Percentiles rank a stretch among this genome's conserved stretches.
Conservation (phyloP, 1,284 basidiomycete species). For the Ustilago cynodontis region DNA sequence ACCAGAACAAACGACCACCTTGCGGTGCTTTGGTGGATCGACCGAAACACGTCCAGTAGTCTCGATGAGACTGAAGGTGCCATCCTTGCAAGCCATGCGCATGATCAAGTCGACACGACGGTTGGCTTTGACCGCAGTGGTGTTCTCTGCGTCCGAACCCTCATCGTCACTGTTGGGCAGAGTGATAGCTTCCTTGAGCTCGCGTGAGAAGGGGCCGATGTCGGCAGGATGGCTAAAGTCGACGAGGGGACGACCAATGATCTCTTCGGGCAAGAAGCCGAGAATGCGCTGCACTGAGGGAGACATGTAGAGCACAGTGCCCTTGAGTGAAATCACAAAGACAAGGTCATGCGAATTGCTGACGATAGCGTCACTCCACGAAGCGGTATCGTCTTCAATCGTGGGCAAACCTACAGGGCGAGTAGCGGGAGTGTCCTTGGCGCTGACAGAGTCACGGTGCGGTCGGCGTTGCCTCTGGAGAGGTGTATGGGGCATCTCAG, state of each 20-base stretch:
- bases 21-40: slow-evolving; percentile 54
- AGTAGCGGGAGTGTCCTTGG: not conserved
- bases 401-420: slow-evolving; percentile 2
- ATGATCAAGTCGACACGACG: slow-evolving; percentile 50
- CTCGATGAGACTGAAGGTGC: slow-evolving; percentile 46
- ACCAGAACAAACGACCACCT: slow-evolving; percentile 52
- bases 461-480: slow-evolving; percentile 19
- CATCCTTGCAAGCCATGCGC: slow-evolving; percentile 48
- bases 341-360: slow-evolving; percentile 54
- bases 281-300: slow-evolving; percentile 70
- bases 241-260: slow-evolving; percentile 81
- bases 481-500: slow-evolving; percentile 27
- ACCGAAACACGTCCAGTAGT: slow-evolving; percentile 49
- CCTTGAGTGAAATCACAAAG: slow-evolving; percentile 85
- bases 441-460: slow-evolving; percentile 8
- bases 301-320: slow-evolving; percentile 89
- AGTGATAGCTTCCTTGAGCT: slow-evolving; percentile 80
- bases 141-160: slow-evolving; percentile 23
- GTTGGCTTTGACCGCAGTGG: slow-evolving; percentile 34
- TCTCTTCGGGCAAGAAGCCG: slow-evolving; percentile 75
- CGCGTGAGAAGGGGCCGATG: slow-evolving; percentile 87
- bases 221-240: slow-evolving; percentile 88
- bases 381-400: slow-evolving; percentile 5
- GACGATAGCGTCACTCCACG: slow-evolving; percentile 41
- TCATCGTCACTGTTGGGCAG: slow-evolving; percentile 29